These are phyloP conservation scores for Staphylotrichum tortipilum DNA, from an alignment of 495 filamentous ascomycete genomes.

Conservation along the genomic window DNA sequence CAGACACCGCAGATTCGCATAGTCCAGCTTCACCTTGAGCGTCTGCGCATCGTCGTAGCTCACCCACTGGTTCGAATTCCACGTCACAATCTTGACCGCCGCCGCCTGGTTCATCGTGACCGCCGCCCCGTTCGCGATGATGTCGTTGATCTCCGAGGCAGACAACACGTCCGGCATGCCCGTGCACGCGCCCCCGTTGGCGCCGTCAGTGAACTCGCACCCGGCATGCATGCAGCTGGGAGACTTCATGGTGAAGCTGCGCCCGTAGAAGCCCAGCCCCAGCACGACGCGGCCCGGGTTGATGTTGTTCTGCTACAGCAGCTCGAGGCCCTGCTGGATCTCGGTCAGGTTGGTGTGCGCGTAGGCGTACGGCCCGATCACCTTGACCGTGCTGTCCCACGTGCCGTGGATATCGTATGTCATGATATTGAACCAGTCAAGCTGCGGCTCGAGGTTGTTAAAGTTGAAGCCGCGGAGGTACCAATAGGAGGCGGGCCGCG, in stretches of 20 bases:
- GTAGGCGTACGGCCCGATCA: constrained; percentile 26
- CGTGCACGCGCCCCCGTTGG: constrained; percentile 27
- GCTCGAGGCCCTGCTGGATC: constrained; percentile 38
- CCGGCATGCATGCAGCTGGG: constrained; percentile 17
- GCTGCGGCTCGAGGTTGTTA: constrained; percentile 18
- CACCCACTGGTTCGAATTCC: constrained; percentile 37
- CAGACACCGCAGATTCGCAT: constrained; percentile 25
- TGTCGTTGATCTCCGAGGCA: constrained; percentile 32
- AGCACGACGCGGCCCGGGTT: constrained; percentile 33
- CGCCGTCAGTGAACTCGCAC: constrained; percentile 24
- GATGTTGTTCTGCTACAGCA: constrained; percentile 46
- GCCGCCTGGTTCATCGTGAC: constrained; percentile 13
- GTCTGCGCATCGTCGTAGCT: constrained; percentile 37
- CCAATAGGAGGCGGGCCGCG: constrained; percentile 44
- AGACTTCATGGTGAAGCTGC: constrained; percentile 24
- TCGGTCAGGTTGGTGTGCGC: constrained; percentile 52
- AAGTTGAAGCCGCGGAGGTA: constrained; percentile 44
- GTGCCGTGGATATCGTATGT: constrained; percentile 38
- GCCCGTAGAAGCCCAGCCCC: constrained; percentile 49
- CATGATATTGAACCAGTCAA: constrained; percentile 53
- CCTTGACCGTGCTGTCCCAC: constrained; percentile 21
- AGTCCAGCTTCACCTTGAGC: constrained; percentile 31
- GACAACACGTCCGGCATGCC: constrained; percentile 26
- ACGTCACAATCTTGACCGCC: constrained; percentile 34
- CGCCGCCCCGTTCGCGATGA: constrained; percentile 16